These are phyloP conservation scores for Trifolium repens DNA, from an alignment of 306 rosid genomes.

Conservation along the genomic window DNA sequence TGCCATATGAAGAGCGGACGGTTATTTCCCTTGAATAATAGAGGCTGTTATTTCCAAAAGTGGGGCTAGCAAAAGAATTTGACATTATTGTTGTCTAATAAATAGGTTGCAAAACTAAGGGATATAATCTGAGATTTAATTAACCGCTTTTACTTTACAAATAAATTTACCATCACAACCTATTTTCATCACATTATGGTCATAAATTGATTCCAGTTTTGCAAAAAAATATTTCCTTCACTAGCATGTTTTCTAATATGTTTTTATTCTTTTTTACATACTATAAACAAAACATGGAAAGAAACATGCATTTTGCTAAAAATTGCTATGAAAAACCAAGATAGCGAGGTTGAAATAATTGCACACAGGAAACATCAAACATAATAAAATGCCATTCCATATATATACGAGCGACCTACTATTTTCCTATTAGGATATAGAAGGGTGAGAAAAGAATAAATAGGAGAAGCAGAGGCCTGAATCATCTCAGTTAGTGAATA, in stretches of 20 bases:
- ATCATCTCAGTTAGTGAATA: background rate
- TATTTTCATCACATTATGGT: slow-evolving; percentile 2
- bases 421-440: background rate
- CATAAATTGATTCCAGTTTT: slow-evolving; percentile 15
- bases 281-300: slow-evolving; percentile 9
- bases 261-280: background rate
- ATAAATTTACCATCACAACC: slow-evolving; percentile 12
- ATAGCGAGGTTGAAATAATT: background rate
- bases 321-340: background rate
- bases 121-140: background rate
- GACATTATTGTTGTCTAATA: slow-evolving; percentile 8
- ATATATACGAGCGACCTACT: background rate
- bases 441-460: background rate
- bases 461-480: background rate
- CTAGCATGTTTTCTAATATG: background rate
- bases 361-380: background rate
- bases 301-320: slow-evolving; percentile 18
- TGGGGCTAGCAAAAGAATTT: background rate
- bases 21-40: background rate
- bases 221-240: slow-evolving; percentile 18
- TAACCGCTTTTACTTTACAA: background rate
- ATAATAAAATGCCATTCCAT: background rate
- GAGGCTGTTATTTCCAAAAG: background rate
- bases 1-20: background rate
- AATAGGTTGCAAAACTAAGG: slow-evolving; percentile 19